phyloP scores from a whole-genome alignment of 2,329 filamentous ascomycete genomes.

The Sporothrix mexicana region DNA sequence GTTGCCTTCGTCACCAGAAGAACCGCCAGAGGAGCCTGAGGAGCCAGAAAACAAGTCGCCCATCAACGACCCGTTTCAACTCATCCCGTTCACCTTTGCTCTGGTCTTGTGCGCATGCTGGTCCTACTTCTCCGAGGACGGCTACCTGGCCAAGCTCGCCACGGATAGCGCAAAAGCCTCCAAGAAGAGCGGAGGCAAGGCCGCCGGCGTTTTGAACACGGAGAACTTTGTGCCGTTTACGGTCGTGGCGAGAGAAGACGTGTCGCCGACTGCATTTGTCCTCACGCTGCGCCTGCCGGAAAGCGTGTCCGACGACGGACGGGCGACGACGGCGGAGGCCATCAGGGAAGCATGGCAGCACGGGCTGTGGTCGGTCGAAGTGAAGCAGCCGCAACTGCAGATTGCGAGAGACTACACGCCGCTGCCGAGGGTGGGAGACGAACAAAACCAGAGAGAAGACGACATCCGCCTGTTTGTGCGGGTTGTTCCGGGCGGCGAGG shows the following conservation, averaged over 20 bases:
- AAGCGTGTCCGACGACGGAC: slow-evolving; percentile 32
- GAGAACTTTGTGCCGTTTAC: slow-evolving; percentile 69
- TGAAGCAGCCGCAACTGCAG: slow-evolving; percentile 93
- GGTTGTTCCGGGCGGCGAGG: slow-evolving; percentile 79
- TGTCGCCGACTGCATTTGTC: slow-evolving; percentile 72
- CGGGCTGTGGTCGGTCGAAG: slow-evolving; percentile 85
- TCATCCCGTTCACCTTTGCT: too few relatives aligned
- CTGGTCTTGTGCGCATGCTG: too few relatives aligned
- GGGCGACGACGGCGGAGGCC: slow-evolving; percentile 37
- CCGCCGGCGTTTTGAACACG: slow-evolving; percentile 56
- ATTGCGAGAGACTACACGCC: slow-evolving; percentile 93
- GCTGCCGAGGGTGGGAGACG: slow-evolving; percentile 61
- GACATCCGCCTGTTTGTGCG: slow-evolving; percentile 75
- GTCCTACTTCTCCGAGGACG: too few relatives aligned
- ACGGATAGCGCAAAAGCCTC: too few relatives aligned
- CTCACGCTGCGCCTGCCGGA: slow-evolving; percentile 62
- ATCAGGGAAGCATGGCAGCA: slow-evolving; percentile 57
- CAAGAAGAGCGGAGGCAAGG: too few relatives aligned
- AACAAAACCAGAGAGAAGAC: slow-evolving; percentile 40
- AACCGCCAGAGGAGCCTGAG: too few relatives aligned
- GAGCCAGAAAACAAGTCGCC: too few relatives aligned
- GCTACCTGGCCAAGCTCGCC: too few relatives aligned
- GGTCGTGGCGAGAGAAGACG: slow-evolving; percentile 63
- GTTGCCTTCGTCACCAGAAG: too few relatives aligned
- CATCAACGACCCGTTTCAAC: too few relatives aligned